phyloP scores from a whole-genome alignment of 75 land plant genomes.

The Pinus albicaulis region DNA sequence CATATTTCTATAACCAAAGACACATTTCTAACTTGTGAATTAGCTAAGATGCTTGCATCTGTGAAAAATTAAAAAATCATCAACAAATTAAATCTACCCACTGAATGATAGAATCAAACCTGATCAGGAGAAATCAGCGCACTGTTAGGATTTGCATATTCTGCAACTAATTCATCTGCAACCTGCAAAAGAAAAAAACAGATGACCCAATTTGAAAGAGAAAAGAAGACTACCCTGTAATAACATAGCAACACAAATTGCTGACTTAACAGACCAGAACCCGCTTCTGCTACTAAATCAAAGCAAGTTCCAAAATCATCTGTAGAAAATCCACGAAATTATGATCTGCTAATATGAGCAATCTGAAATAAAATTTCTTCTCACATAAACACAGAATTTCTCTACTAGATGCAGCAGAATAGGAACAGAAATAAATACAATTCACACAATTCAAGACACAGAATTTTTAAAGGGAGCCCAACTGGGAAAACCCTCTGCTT shows the following conservation, averaged over 20 bases:
- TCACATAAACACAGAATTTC: no score
- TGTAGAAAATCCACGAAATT: no score
- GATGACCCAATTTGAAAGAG: neutral
- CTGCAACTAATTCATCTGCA: slow-evolving; percentile 99
- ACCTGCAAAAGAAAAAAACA: slow-evolving; percentile 54
- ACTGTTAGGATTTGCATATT: slow-evolving; percentile 86
- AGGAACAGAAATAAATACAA: no score
- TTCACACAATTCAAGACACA: no score
- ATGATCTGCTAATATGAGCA: no score
- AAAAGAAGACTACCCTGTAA: neutral
- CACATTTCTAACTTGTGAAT: neutral
- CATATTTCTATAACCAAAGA: neutral
- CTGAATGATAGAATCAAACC: slow-evolving; percentile 36
- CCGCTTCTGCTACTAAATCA: neutral
- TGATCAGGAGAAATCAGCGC: slow-evolving; percentile 81
- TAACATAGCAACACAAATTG: neutral
- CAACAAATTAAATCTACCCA: neutral
- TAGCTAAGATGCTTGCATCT: slow-evolving; percentile 3
- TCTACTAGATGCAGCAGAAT: no score
- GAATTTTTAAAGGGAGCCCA: no score
- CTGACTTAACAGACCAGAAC: neutral
- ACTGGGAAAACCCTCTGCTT: no score
- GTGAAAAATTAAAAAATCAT: neutral
- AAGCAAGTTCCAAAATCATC: no score
- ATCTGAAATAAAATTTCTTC: no score